These are phyloP conservation scores for Lodderomyces pseudojiufengensis DNA, from an alignment of 1,139 yeast species.

Conservation along the genomic window DNA sequence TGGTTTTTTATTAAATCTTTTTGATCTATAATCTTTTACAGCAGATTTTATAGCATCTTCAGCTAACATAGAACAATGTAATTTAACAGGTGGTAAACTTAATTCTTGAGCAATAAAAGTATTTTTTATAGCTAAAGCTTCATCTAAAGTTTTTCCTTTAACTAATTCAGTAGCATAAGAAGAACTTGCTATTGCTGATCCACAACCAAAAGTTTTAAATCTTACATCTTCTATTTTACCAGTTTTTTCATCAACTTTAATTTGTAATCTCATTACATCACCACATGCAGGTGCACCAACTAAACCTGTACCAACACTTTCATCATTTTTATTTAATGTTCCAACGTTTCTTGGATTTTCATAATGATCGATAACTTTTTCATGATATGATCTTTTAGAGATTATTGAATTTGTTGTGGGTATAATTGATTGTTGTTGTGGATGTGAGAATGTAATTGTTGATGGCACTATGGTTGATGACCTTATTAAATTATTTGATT, in stretches of 20 bases:
- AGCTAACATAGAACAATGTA: conserved; percentile 97
- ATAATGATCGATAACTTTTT: conserved; percentile 86
- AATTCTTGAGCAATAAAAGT: conserved; percentile 91
- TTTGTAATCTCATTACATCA: conserved; percentile 96
- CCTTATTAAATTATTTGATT: conserved; percentile 4
- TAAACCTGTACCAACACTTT: conserved; percentile 91
- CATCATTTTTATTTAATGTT: conserved; percentile 71
- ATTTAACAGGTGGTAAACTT: conserved; percentile 92
- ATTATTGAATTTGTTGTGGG: conserved; percentile 1
- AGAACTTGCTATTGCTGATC: conserved; percentile 94
- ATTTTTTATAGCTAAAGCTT: conserved; percentile 86
- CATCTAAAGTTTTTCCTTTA: conserved; percentile 91
- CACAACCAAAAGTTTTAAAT: conserved; percentile 98
- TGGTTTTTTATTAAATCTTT: conserved; percentile 49
- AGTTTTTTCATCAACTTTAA: conserved; percentile 83
- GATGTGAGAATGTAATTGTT: background rate
- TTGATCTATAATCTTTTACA: conserved; percentile 86
- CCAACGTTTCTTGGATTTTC: conserved; percentile 97
- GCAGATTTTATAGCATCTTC: conserved; percentile 98
- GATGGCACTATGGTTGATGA: conserved; percentile 1
- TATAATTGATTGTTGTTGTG: background rate
- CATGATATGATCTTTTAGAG: conserved; percentile 50
- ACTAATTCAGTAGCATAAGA: conserved; percentile 94
- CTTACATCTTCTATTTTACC: conserved; percentile 93
- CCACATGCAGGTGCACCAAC: conserved; percentile 99